A percentile compares a stretch with the other conserved stretches of the same genome.
Conservation (phyloP, 108 stramenopile genomes). For the Chaetoceros muelleri region DNA sequence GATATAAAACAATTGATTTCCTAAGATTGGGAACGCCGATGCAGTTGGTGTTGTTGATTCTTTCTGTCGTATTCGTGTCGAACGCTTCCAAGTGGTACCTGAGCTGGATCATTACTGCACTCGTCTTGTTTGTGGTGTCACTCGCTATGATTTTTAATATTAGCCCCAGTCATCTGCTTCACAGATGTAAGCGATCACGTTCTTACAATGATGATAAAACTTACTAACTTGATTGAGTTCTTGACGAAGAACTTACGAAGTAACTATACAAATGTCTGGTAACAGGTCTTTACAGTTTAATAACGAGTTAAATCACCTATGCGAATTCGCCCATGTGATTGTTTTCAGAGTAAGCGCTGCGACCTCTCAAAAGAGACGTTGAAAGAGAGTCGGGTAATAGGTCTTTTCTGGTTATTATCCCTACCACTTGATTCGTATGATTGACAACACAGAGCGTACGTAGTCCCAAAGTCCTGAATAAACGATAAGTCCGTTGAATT, state of each 20-base stretch:
- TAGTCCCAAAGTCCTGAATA: conserved; percentile 93
- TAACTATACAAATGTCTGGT: no score
- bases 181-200: no score
- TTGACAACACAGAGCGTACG: conserved; percentile 91
- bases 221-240: no score
- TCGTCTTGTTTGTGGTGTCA: conserved; percentile 25
- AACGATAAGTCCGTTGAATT: conserved; percentile 86
- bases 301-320: no score
- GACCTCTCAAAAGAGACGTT: conserved; percentile 68
- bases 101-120: conserved; percentile 31
- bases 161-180: no score
- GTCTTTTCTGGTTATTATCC: conserved; percentile 81
- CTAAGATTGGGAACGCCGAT: conserved; percentile 64
- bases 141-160: no score
- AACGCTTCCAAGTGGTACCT: conserved; percentile 31
- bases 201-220: no score
- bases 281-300: no score
- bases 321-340: no score
- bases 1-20: conserved; percentile 68
- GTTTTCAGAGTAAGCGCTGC: conserved; percentile 70
- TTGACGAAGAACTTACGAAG: no score
- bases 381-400: conserved; percentile 64
- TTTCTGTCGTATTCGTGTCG: conserved; percentile 32
- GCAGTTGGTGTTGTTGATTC: conserved; percentile 68
- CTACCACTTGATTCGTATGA: conserved; percentile 86